Conservation (phyloP, 2,329 filamentous ascomycete genomes). For the Decorospora gaudefroyi region DNA sequence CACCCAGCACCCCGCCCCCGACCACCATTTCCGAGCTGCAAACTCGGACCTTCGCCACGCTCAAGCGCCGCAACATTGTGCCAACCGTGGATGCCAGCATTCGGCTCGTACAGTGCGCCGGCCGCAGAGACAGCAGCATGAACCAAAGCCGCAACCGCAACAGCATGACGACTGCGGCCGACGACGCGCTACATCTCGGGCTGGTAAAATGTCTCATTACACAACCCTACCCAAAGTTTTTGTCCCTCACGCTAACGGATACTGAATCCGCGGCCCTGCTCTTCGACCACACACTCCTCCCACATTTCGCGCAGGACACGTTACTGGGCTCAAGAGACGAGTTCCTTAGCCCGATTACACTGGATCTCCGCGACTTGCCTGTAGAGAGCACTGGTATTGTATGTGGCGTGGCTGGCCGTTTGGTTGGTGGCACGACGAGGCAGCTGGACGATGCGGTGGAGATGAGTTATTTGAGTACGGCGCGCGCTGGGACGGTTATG, state of each 20-base stretch:
- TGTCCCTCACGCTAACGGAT: conserved; percentile 73
- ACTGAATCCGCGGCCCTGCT: conserved; percentile 75
- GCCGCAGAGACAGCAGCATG: conserved; percentile 53
- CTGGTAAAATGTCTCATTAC: conserved; percentile 56
- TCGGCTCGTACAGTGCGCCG: conserved; percentile 81
- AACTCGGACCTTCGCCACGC: conserved; percentile 76
- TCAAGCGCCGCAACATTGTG: conserved; percentile 75
- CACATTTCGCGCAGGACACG: conserved; percentile 62
- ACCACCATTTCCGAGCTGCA: conserved; percentile 80
- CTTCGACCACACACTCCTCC: conserved; percentile 69
- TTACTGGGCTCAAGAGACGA: conserved; percentile 76
- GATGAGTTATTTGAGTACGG: conserved; percentile 89
- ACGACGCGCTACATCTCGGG: conserved; percentile 53
- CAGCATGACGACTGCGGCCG: conserved; percentile 42
- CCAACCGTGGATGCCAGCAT: conserved; percentile 72
- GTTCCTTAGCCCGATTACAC: conserved; percentile 79
- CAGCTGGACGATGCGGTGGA: conserved; percentile 60
- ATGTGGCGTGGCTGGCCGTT: conserved; percentile 83
- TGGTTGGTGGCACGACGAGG: conserved; percentile 70
- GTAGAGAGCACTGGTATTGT: conserved; percentile 93
- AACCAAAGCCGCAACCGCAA: conserved; percentile 32
- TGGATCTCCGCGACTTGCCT: conserved; percentile 80
- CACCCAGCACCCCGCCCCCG: conserved; percentile 73
- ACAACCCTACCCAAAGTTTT: conserved; percentile 64
- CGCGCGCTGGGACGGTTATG: conserved; percentile 85